phyloP scores from a whole-genome alignment of 306 rosid species.

The Arachis stenosperma region DNA sequence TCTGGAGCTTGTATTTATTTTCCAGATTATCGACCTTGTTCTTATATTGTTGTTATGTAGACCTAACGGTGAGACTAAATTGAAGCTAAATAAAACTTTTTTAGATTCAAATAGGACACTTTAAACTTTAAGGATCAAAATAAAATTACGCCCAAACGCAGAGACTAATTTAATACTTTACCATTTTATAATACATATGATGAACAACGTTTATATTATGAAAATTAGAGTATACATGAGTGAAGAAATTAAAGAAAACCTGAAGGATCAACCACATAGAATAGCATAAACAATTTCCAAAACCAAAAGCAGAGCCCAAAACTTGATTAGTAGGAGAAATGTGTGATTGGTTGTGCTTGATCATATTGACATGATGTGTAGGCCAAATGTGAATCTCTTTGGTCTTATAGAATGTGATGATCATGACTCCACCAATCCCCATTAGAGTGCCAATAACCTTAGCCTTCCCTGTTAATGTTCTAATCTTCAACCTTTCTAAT shows the following conservation, averaged over 20 bases:
- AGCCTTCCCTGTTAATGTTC: slow-evolving; percentile 37
- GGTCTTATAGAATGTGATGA: slow-evolving; percentile 37
- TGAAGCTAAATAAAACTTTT: no score
- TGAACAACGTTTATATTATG: no score
- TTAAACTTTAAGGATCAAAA: no score
- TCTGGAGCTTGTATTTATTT: no score
- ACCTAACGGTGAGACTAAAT: no score
- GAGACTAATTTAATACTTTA: no score
- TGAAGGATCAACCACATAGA: slow-evolving; percentile 40
- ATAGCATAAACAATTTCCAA: slow-evolving; percentile 36
- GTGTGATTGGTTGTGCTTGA: background rate
- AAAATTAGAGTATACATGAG: background rate
- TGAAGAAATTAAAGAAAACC: slow-evolving; percentile 1
- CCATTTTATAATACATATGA: no score
- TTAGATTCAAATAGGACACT: no score
- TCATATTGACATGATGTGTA: slow-evolving; percentile 18
- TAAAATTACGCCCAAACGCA: no score
- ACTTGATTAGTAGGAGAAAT: background rate
- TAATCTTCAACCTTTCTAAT: slow-evolving; percentile 33
- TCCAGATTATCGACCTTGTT: no score
- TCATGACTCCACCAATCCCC: slow-evolving; percentile 44
- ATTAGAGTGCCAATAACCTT: slow-evolving; percentile 32
- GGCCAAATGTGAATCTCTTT: slow-evolving; percentile 39
- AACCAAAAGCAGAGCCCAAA: slow-evolving; percentile 28
- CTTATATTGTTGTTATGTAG: no score